phyloP scores from a whole-genome alignment of 163 green algal genomes.

The Scenedesmus sp. region DNA sequence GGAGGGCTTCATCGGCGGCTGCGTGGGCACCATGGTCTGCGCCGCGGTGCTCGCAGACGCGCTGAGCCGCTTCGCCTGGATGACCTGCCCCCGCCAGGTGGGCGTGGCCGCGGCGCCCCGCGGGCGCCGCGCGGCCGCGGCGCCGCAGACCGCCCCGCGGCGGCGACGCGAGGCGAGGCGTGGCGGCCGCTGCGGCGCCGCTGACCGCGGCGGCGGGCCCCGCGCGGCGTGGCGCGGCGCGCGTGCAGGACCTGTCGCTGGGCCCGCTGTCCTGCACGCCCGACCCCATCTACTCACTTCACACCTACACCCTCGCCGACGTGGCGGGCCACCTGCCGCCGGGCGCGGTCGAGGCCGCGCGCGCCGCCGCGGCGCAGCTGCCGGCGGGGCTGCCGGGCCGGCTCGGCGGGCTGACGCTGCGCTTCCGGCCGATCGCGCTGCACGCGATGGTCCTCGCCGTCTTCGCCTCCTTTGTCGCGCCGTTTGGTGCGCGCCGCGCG shows the following conservation, averaged over 20 bases:
- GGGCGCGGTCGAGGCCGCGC: not conserved
- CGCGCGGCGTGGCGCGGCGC: no score
- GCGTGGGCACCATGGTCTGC: slow-evolving; percentile 75
- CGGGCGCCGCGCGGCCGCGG: no score
- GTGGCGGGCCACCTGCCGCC: slow-evolving; percentile 38
- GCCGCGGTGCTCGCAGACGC: slow-evolving; percentile 74
- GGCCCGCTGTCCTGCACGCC: slow-evolving; percentile 76
- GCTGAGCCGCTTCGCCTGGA: slow-evolving; percentile 86
- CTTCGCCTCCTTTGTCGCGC: slow-evolving; percentile 96
- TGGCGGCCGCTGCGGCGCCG: no score
- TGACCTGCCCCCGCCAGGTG: slow-evolving; percentile 90
- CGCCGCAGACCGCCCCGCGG: no score
- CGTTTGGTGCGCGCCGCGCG: slow-evolving; percentile 82
- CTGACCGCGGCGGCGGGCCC: no score
- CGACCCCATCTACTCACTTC: slow-evolving; percentile 65
- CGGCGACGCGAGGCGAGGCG: no score
- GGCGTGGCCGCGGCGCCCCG: not conserved
- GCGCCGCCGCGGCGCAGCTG: not conserved
- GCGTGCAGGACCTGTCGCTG: slow-evolving; percentile 91
- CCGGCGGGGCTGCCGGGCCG: not conserved
- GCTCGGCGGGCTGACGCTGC: not conserved
- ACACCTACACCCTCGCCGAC: slow-evolving; percentile 57
- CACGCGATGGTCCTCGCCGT: slow-evolving; percentile 85
- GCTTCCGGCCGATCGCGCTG: slow-evolving; percentile 58
- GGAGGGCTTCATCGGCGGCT: slow-evolving; percentile 97